These are phyloP conservation scores for Wickerhamiella occidentalis DNA, from an alignment of 805 yeast species.

Conservation along the genomic window DNA sequence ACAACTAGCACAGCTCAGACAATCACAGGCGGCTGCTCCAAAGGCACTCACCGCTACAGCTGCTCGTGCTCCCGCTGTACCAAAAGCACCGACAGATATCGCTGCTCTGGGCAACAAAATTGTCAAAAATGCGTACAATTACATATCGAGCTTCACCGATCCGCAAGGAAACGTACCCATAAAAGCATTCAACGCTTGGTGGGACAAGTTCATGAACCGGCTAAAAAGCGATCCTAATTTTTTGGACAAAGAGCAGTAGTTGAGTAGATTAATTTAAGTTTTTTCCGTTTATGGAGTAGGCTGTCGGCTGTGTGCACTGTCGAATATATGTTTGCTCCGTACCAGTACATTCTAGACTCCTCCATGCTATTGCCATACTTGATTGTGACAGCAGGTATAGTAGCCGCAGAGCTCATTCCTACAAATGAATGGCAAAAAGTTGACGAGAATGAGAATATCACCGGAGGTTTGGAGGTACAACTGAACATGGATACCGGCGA, in stretches of 20 bases:
- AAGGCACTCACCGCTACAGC: conserved; percentile 20
- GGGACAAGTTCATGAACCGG: conserved; percentile 76
- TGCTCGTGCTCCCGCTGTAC: conserved; percentile 23
- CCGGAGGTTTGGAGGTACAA: conserved; percentile 68
- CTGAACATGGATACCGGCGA: conserved; percentile 60
- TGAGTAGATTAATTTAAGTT: conserved; percentile 17
- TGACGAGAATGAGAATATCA: conserved; percentile 60
- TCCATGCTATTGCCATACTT: neutral
- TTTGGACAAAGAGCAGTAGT: conserved; percentile 36
- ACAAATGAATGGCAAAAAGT: conserved; percentile 56
- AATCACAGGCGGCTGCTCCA: conserved; percentile 18
- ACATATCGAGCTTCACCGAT: conserved; percentile 76
- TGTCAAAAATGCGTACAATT: conserved; percentile 86
- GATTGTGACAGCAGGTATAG: neutral
- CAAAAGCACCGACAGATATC: conserved; percentile 33
- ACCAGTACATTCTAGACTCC: neutral
- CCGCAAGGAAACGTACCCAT: conserved; percentile 70
- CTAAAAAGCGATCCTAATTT: conserved; percentile 73
- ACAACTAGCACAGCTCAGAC: conserved; percentile 38
- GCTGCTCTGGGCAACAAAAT: conserved; percentile 73
- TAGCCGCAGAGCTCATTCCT: conserved; percentile 39
- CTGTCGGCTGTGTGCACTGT: no score
- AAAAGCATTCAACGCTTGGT: conserved; percentile 81
- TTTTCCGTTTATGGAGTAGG: no score
- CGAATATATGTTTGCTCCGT: no score